These are phyloP conservation scores for Pseudogymnoascus sp. DNA, from an alignment of 2,329 filamentous ascomycete genomes.

Conservation along the genomic window DNA sequence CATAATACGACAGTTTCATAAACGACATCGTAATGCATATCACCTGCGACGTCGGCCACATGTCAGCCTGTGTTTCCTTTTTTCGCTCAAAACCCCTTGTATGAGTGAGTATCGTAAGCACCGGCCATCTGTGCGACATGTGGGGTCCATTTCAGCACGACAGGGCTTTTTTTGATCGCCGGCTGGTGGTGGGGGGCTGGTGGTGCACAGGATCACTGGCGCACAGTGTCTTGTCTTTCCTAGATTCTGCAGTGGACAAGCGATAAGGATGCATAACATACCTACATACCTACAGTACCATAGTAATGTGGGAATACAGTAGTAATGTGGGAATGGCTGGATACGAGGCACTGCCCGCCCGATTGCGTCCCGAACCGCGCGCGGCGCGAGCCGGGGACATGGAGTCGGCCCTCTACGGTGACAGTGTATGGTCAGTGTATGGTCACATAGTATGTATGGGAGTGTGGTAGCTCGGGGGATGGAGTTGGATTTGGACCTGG, in stretches of 20 bases:
- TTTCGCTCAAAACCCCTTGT: background rate
- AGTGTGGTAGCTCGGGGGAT: background rate
- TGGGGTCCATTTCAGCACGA: background rate
- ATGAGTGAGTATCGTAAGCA: background rate
- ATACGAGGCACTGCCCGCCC: background rate
- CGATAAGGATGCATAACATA: constrained; percentile 2
- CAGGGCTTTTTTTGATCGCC: background rate
- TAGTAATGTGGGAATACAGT: background rate
- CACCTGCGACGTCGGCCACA: background rate
- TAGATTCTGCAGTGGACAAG: background rate
- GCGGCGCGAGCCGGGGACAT: constrained; percentile 2
- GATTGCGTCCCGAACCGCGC: background rate
- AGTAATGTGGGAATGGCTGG: background rate
- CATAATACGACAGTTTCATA: background rate
- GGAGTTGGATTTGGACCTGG: background rate
- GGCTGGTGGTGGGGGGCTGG: background rate
- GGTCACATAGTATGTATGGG: background rate
- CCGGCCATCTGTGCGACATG: background rate
- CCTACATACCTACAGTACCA: background rate
- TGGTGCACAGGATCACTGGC: background rate
- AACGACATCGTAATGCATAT: constrained; percentile 4
- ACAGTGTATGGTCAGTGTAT: background rate
- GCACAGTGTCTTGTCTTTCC: background rate
- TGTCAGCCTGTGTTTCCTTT: background rate
- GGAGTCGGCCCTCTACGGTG: background rate